Evolutionary conservation across 495 filamentous ascomycete species (phyloP).

Genomic region (Aspergillus biplanus): DNA sequence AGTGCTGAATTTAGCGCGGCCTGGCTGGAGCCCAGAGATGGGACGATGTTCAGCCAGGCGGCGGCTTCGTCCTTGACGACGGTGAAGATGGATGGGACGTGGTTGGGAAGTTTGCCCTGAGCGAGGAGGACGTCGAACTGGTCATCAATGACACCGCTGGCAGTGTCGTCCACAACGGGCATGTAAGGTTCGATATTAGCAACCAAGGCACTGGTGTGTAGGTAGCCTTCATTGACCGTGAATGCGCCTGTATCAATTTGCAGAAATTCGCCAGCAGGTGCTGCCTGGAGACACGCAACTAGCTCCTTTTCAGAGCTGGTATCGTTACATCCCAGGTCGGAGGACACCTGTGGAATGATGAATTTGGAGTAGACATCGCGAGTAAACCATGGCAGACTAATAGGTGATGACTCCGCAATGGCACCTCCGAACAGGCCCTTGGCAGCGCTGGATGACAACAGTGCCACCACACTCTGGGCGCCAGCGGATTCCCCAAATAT

Average conservation of each 20-base stretch:
- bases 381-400: constrained; percentile 36
- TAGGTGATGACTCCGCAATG: constrained; percentile 32
- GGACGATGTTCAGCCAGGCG: constrained; percentile 18
- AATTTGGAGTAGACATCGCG: constrained; percentile 29
- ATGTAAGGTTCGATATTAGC: constrained; percentile 27
- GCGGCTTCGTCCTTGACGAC: constrained; percentile 29
- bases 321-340: constrained; percentile 29
- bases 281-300: constrained; percentile 28
- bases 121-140: constrained; percentile 31
- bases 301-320: constrained; percentile 19
- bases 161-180: constrained; percentile 30
- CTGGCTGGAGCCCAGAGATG: constrained; percentile 16
- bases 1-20: constrained; percentile 12
- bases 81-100: constrained; percentile 33
- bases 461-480: constrained; percentile 55
- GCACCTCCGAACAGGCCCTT: constrained; percentile 38
- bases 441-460: constrained; percentile 44
- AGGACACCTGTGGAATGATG: constrained; percentile 25
- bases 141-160: constrained; percentile 29
- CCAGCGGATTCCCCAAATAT: constrained; percentile 59
- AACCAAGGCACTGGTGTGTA: constrained; percentile 24
- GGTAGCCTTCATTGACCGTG: constrained; percentile 17
- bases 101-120: constrained; percentile 20
- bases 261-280: constrained; percentile 26
- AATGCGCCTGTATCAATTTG: constrained; percentile 13